Percentiles rank a stretch among this genome's conserved stretches.
phyloP scores from a whole-genome alignment of 2,329 filamentous ascomycete genomes.

The Capronia americana region DNA sequence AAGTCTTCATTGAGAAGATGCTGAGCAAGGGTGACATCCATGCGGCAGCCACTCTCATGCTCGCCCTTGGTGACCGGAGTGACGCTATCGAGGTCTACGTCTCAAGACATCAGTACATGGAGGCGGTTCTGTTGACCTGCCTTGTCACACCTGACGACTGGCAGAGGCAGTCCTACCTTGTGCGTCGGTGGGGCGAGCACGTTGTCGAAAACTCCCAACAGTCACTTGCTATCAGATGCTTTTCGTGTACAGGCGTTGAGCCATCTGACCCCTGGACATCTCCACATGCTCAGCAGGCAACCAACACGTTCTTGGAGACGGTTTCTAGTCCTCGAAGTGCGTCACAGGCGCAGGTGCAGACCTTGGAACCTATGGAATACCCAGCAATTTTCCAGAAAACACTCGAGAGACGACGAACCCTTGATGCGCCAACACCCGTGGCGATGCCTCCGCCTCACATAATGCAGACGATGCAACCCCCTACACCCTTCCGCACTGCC shows the following conservation, averaged over 20 bases:
- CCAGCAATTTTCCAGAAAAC: conserved; percentile 37
- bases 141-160: conserved; percentile 83
- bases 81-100: conserved; percentile 97
- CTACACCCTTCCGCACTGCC: conserved; percentile 39
- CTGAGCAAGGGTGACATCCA: conserved; percentile 90
- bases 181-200: conserved; percentile 94
- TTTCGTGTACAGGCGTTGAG: conserved; percentile 87
- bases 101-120: conserved; percentile 88
- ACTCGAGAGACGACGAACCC: conserved; percentile 35
- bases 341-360: conserved; percentile 55
- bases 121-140: conserved; percentile 87
- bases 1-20: conserved; percentile 87
- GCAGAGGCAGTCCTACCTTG: conserved; percentile 85
- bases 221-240: conserved; percentile 88
- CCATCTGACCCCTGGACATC: conserved; percentile 87
- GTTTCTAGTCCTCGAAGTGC: conserved; percentile 13
- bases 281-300: conserved; percentile 71
- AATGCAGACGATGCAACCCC: conserved; percentile 30
- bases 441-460: conserved; percentile 44
- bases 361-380: conserved; percentile 45
- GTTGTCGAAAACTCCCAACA: conserved; percentile 86
- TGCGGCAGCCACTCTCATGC: conserved; percentile 87
- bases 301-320: conserved; percentile 18
- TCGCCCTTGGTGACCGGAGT: conserved; percentile 88
- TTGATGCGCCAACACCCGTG: conserved; percentile 62